These are phyloP conservation scores for Solanum rostratum DNA, from an alignment of 257 asterid genomes.

Conservation along the genomic window DNA sequence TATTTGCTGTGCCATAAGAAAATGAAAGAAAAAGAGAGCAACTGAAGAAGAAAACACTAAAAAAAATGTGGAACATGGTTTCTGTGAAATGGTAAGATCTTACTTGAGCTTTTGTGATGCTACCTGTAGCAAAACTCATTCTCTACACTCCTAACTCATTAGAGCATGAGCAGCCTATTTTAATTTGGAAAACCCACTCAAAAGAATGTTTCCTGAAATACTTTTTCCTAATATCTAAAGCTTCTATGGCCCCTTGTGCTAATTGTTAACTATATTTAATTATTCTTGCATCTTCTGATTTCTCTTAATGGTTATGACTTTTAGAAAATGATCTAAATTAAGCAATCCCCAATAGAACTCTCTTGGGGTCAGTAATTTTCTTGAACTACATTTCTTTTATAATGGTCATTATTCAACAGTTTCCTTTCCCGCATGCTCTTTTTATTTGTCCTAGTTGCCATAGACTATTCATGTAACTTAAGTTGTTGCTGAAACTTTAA, in stretches of 20 bases:
- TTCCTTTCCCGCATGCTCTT: background rate
- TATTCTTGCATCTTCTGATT: background rate
- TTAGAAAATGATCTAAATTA: background rate
- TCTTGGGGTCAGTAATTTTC: background rate
- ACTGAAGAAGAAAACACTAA: too few species aligned
- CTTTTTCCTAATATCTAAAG: background rate
- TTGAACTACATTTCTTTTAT: background rate
- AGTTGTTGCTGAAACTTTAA: background rate
- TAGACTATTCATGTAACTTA: background rate
- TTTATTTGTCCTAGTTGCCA: background rate
- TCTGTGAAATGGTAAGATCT: background rate
- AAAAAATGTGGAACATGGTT: background rate
- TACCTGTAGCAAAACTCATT: background rate
- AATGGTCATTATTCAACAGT: background rate
- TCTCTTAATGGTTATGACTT: background rate
- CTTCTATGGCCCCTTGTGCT: background rate
- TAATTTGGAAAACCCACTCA: background rate
- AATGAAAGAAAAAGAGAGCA: too few species aligned
- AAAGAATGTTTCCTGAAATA: background rate
- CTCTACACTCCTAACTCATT: background rate
- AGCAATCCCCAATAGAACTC: background rate
- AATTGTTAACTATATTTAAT: background rate
- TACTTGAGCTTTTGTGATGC: background rate
- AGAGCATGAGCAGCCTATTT: background rate
- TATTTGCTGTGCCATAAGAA: too few species aligned